These are phyloP conservation scores for Fomitopsis betulina DNA, from an alignment of 1,284 basidiomycete genomes.

Conservation along the genomic window DNA sequence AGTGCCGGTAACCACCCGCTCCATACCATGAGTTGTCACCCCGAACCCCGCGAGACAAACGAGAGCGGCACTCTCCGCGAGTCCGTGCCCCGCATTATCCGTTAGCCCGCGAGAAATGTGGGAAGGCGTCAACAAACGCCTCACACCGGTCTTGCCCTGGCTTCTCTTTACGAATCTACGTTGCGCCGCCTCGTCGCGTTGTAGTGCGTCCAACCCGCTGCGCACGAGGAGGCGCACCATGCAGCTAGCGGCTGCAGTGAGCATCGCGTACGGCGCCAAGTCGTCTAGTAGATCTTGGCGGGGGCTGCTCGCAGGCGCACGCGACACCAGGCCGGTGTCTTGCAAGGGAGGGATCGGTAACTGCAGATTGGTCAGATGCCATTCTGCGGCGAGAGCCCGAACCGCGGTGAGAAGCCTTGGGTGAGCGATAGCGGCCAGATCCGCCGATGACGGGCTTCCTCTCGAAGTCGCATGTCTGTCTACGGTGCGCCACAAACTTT, in stretches of 20 bases:
- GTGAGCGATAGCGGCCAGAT: constrained; percentile 20
- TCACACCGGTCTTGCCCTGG: constrained; percentile 1
- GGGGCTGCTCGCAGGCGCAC: constrained; percentile 2
- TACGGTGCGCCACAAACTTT: constrained; percentile 5
- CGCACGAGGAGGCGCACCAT: constrained; percentile 19
- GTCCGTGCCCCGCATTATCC: constrained; percentile 10
- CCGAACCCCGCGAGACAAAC: constrained; percentile 27
- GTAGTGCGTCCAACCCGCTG: constrained; percentile 18
- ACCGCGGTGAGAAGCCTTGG: constrained; percentile 20
- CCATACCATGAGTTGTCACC: background rate
- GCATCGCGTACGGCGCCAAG: constrained; percentile 41
- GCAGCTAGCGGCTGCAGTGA: constrained; percentile 34
- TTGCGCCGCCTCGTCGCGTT: constrained; percentile 21
- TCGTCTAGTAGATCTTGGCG: constrained; percentile 27
- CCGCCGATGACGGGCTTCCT: constrained; percentile 4
- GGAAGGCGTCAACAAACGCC: constrained; percentile 30
- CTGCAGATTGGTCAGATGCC: constrained; percentile 8
- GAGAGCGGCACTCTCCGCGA: constrained; percentile 18
- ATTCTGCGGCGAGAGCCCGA: constrained; percentile 11
- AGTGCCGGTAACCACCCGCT: background rate
- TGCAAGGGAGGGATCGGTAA: background rate
- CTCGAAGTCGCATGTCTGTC: background rate
- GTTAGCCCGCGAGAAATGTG: constrained; percentile 33
- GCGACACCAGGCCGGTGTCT: background rate
- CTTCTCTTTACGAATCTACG: constrained; percentile 9